Evolutionary conservation across 345 rosid genomes (phyloP).

Genomic region (Populus tremula): DNA sequence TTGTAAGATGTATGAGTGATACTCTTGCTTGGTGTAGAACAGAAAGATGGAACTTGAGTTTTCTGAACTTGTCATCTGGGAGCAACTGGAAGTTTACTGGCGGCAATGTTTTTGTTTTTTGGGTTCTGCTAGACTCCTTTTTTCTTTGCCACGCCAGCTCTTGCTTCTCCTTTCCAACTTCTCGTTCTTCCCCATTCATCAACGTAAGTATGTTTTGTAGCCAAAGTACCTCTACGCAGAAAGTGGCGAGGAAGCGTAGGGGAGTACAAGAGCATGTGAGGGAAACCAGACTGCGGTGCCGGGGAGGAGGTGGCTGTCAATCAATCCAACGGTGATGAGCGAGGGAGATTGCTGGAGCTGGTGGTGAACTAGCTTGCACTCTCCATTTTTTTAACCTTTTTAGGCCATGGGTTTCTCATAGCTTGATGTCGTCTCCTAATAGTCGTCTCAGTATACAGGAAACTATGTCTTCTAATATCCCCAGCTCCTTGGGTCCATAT

Average conservation of each 20-base stretch:
- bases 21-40: background rate
- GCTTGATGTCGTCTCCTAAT: background rate
- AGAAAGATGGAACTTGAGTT: background rate
- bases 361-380: background rate
- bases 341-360: background rate
- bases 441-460: no score
- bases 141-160: background rate
- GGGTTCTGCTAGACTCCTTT: background rate
- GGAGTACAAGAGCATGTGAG: background rate
- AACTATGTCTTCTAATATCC: no score
- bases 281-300: background rate
- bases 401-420: background rate
- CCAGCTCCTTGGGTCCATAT: background rate
- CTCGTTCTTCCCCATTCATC: background rate
- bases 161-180: background rate
- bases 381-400: background rate
- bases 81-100: background rate
- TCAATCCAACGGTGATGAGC: background rate
- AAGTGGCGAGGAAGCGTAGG: no score
- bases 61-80: background rate
- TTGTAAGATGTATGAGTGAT: background rate
- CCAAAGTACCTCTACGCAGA: background rate
- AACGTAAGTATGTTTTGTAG: background rate
- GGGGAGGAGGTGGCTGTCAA: background rate
- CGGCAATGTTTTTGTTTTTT: background rate